Evolutionary conservation across 805 yeast species (phyloP).

Genomic region (Myxozyma melibiosi): DNA sequence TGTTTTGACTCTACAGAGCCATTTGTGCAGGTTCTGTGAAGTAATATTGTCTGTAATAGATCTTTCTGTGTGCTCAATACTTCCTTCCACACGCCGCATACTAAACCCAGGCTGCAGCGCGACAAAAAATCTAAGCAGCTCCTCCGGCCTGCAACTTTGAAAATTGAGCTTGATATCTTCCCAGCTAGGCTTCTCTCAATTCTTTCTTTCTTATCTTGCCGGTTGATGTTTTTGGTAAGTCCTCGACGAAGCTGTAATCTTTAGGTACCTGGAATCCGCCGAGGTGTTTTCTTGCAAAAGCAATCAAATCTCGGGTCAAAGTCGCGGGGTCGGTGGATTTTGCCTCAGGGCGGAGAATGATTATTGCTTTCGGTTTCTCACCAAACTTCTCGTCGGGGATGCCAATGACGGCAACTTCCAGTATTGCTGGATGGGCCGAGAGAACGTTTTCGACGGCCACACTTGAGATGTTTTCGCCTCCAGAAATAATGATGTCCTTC

Average conservation of each 20-base stretch:
- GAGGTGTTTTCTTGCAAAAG: constrained; percentile 36
- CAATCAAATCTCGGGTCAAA: constrained; percentile 31
- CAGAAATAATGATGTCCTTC: constrained; percentile 45
- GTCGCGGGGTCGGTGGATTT: not conserved
- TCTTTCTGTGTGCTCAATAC: too few species aligned
- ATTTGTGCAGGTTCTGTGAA: too few species aligned
- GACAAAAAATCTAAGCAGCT: too few species aligned
- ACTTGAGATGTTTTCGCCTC: constrained; percentile 45
- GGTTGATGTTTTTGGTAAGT: constrained; percentile 44
- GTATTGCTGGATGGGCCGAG: constrained; percentile 37
- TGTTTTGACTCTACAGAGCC: too few species aligned
- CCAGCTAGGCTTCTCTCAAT: constrained; percentile 35
- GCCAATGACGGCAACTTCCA: constrained; percentile 43
- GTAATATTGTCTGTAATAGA: too few species aligned
- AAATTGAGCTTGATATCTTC: not conserved
- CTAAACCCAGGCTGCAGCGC: too few species aligned
- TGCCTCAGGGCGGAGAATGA: constrained; percentile 29
- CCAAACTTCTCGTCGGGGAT: constrained; percentile 41
- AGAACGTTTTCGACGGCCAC: constrained; percentile 41
- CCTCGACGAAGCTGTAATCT: constrained; percentile 36
- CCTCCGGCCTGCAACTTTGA: too few species aligned
- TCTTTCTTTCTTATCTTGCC: constrained; percentile 44
- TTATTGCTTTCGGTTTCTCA: constrained; percentile 42
- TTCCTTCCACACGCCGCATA: too few species aligned
- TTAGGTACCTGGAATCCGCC: constrained; percentile 44